phyloP scores from a whole-genome alignment of 805 yeast genomes.

The Zygosaccharomyces kombuchaensis region DNA sequence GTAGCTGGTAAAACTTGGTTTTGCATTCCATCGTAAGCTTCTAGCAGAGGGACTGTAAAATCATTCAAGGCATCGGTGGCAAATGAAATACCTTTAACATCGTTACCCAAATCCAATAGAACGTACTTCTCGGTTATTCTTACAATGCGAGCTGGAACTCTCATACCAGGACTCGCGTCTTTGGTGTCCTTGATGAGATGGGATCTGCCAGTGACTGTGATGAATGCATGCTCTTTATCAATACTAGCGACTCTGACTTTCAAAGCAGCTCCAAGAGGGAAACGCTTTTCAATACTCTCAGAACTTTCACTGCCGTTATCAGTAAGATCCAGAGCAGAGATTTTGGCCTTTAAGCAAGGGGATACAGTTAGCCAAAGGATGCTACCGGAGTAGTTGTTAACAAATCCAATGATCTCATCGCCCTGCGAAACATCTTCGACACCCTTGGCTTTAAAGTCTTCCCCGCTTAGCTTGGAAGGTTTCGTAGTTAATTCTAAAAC shows the following conservation, averaged over 20 bases:
- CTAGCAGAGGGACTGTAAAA: conserved; percentile 50
- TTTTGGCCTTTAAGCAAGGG: conserved; percentile 62
- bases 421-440: conserved; percentile 47
- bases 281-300: conserved; percentile 48
- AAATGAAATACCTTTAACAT: conserved; percentile 51
- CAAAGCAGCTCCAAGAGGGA: conserved; percentile 71
- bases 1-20: conserved; percentile 58
- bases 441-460: conserved; percentile 32
- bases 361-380: conserved; percentile 64
- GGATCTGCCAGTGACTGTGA: conserved; percentile 48
- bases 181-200: conserved; percentile 38
- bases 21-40: conserved; percentile 39
- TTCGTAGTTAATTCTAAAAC: conserved; percentile 63
- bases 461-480: conserved; percentile 35
- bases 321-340: conserved; percentile 60
- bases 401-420: conserved; percentile 50
- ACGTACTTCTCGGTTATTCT: conserved; percentile 57
- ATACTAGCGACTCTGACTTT: conserved; percentile 50
- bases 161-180: conserved; percentile 52
- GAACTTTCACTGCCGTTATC: conserved; percentile 46
- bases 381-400: conserved; percentile 60
- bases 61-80: conserved; percentile 76
- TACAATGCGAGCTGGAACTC: conserved; percentile 58
- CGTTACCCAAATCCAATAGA: conserved; percentile 63
- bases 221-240: conserved; percentile 50